A percentile compares a stretch with the other conserved stretches of the same genome.
These are phyloP conservation scores for Patellifolia procumbens DNA, from an alignment of 179 eudicot genomes.

Conservation along the genomic window DNA sequence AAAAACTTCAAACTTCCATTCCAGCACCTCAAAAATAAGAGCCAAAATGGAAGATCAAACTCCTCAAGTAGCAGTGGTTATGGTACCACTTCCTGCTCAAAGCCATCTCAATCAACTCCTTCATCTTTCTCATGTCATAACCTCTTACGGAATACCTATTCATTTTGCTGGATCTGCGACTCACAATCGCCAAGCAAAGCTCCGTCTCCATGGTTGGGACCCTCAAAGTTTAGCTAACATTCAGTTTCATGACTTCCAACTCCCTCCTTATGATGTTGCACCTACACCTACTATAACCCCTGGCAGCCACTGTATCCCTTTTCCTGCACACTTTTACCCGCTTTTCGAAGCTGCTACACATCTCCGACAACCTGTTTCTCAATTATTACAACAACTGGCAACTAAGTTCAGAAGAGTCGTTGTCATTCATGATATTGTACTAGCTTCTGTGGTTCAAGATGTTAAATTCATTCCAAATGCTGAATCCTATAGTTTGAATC, in stretches of 20 bases:
- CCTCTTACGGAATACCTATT: slow-evolving; percentile 38
- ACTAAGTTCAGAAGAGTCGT: slow-evolving; percentile 31
- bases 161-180: slow-evolving; percentile 34
- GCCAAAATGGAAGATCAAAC: slow-evolving; percentile 7
- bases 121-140: slow-evolving; percentile 39
- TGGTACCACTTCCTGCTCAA: slow-evolving; percentile 50
- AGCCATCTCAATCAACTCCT: slow-evolving; percentile 53
- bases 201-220: slow-evolving; percentile 40
- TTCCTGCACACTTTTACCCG: slow-evolving; percentile 49
- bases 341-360: slow-evolving; percentile 38
- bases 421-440: slow-evolving; percentile 49
- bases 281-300: slow-evolving; percentile 34
- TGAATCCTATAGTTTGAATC: slow-evolving; percentile 46
- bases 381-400: slow-evolving; percentile 28
- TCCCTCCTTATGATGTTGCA: slow-evolving; percentile 30
- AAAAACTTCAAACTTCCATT: not conserved
- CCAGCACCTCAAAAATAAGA: not conserved
- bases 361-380: slow-evolving; percentile 44
- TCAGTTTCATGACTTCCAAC: slow-evolving; percentile 46
- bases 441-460: slow-evolving; percentile 60
- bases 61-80: slow-evolving; percentile 32
- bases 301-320: slow-evolving; percentile 30
- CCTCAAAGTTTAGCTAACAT: slow-evolving; percentile 19
- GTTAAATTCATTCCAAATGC: slow-evolving; percentile 38
- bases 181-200: slow-evolving; percentile 46